Percentiles rank a stretch among this genome's conserved stretches.
These are phyloP conservation scores for Wickerhamiella kurtzmanii DNA, from an alignment of 805 yeast species.

Conservation along the genomic window DNA sequence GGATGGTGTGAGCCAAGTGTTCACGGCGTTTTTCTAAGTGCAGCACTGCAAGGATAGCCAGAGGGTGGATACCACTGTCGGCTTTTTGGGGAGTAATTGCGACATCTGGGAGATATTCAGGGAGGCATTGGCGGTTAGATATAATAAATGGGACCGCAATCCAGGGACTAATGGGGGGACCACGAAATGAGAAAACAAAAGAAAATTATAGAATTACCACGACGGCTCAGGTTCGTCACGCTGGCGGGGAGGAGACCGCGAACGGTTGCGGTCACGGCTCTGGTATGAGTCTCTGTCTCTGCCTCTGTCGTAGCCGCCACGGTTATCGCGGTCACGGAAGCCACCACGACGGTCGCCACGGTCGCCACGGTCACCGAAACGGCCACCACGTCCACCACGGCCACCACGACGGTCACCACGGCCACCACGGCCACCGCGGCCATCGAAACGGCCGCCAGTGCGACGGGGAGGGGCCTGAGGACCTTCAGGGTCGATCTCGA, in stretches of 20 bases:
- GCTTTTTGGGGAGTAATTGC: no score
- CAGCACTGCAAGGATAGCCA: no score
- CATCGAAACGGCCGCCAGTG: conserved; percentile 36
- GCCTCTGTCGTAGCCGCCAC: conserved; percentile 10
- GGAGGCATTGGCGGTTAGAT: no score
- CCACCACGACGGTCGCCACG: conserved; percentile 2
- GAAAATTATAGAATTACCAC: background rate
- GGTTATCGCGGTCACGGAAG: conserved; percentile 20
- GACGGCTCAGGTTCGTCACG: conserved; percentile 16
- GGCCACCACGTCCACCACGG: conserved; percentile 15
- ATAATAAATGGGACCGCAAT: background rate
- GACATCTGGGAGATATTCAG: no score
- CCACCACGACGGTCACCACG: conserved; percentile 17
- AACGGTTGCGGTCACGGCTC: conserved; percentile 17
- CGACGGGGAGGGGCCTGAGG: conserved; percentile 33
- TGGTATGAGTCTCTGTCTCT: conserved; percentile 5
- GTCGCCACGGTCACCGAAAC: conserved; percentile 14
- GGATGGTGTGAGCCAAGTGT: no score
- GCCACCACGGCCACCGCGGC: conserved; percentile 22
- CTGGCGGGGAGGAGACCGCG: conserved; percentile 17
- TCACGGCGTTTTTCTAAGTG: no score
- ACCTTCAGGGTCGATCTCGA: conserved; percentile 52
- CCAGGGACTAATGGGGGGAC: background rate
- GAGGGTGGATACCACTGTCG: no score
- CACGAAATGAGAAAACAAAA: background rate